These are phyloP conservation scores for Fusarium nisikadoi DNA, from an alignment of 2,329 filamentous ascomycete species.

Conservation along the genomic window DNA sequence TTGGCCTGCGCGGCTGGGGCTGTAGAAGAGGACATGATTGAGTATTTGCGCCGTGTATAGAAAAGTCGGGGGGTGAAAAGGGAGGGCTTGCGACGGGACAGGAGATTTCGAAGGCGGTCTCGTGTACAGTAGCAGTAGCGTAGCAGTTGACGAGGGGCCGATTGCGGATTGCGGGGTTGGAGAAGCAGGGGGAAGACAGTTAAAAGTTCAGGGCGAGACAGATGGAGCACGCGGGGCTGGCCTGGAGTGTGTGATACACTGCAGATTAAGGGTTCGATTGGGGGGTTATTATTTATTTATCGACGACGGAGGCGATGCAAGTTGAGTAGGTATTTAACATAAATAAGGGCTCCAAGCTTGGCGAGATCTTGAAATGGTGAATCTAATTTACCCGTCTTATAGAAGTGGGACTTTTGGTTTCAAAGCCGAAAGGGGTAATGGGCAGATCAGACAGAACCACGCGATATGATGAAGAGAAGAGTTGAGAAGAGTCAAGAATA, in stretches of 20 bases:
- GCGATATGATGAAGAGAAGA: not conserved
- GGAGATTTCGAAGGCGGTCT: constrained; percentile 29
- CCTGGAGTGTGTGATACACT: constrained; percentile 9
- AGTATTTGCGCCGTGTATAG: constrained; percentile 7
- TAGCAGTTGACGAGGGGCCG: constrained; percentile 36
- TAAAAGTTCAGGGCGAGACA: constrained; percentile 15
- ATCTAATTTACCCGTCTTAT: not conserved
- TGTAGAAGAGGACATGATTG: constrained; percentile 47
- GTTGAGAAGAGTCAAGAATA: no score
- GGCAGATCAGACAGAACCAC: constrained; percentile 1
- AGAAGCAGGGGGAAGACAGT: constrained; percentile 17
- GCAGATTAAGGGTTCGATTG: not conserved
- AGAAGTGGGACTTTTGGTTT: constrained; percentile 2
- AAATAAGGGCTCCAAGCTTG: not conserved
- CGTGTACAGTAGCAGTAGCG: constrained; percentile 15
- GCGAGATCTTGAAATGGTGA: not conserved
- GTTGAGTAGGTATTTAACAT: not conserved
- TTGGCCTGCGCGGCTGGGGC: constrained; percentile 50
- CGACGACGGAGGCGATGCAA: not conserved
- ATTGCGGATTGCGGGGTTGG: constrained; percentile 44
- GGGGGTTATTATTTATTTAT: not conserved
- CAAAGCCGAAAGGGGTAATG: constrained; percentile 10
- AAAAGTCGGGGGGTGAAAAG: constrained; percentile 2
- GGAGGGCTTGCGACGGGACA: constrained; percentile 22
- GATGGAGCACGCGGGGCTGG: constrained; percentile 23